Evolutionary conservation across 1,284 basidiomycete species (phyloP).

Genomic region (Apiotrichum porosum): DNA sequence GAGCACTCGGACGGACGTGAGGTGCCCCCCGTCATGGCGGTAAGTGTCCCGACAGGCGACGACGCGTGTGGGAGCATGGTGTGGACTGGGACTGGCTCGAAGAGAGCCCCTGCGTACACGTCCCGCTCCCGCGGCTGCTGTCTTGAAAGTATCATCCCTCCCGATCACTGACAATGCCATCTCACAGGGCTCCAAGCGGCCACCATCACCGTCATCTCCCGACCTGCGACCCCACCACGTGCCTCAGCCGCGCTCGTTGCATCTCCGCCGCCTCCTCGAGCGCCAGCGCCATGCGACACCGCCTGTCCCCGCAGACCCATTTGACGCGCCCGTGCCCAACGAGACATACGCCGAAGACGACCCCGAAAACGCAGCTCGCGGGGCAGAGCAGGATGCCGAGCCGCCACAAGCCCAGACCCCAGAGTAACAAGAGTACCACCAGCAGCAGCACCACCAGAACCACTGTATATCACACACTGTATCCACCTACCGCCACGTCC

Average conservation of each 20-base stretch:
- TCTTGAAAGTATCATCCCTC: too few species aligned
- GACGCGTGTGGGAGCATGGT: too few species aligned
- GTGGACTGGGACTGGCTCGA: too few species aligned
- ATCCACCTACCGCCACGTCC: neutral
- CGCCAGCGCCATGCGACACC: slow-evolving; percentile 30
- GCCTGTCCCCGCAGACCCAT: slow-evolving; percentile 24
- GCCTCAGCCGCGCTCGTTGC: slow-evolving; percentile 30
- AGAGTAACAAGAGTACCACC: neutral
- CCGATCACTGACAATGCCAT: too few species aligned
- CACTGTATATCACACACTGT: neutral
- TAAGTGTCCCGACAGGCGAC: too few species aligned
- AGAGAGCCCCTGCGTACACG: too few species aligned
- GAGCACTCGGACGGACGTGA: slow-evolving; percentile 34
- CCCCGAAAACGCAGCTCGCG: too few species aligned
- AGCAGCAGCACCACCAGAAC: neutral
- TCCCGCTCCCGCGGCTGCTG: too few species aligned
- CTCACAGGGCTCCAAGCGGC: slow-evolving; percentile 41
- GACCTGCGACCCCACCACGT: slow-evolving; percentile 26
- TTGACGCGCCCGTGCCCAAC: slow-evolving; percentile 46
- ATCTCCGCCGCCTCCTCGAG: slow-evolving; percentile 33
- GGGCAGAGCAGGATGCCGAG: neutral
- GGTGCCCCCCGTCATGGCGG: slow-evolving; percentile 46
- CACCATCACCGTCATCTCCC: slow-evolving; percentile 42
- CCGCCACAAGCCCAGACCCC: neutral
- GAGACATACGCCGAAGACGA: slow-evolving; percentile 39